Percentiles rank a stretch among this genome's conserved stretches.
Conservation (phyloP, 1,284 basidiomycete species). For the Cutaneotrichosporon dermatis region DNA sequence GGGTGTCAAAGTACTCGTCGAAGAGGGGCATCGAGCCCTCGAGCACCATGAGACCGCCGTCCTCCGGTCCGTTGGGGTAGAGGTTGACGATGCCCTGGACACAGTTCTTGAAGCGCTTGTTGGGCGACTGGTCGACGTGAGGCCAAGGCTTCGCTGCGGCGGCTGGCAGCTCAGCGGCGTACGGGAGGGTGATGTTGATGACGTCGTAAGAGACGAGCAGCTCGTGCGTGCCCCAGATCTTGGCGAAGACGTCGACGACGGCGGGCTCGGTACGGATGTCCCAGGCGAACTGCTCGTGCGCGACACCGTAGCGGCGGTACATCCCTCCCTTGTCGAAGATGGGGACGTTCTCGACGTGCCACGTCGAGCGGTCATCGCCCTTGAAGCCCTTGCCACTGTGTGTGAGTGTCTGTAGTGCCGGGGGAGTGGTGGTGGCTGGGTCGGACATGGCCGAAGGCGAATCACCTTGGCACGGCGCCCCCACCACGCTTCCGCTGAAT, state of each 20-base stretch:
- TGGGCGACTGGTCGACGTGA: constrained; percentile 47
- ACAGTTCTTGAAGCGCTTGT: constrained; percentile 43
- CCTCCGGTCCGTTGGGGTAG: constrained; percentile 45
- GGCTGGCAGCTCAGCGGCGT: constrained; percentile 27
- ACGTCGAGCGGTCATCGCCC: constrained; percentile 42
- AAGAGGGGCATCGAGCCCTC: constrained; percentile 41
- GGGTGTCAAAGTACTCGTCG: constrained; percentile 43
- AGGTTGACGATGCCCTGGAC: constrained; percentile 50
- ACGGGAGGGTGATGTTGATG: constrained; percentile 46
- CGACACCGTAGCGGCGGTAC: constrained; percentile 38
- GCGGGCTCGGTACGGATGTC: constrained; percentile 44
- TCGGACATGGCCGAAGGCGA: too few relatives aligned
- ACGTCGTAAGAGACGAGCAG: constrained; percentile 45
- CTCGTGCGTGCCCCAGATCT: constrained; percentile 49
- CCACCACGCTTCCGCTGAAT: neutral
- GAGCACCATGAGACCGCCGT: constrained; percentile 50
- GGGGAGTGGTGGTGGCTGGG: too few relatives aligned
- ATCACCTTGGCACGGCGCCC: too few relatives aligned
- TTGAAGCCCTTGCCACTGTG: constrained; percentile 40
- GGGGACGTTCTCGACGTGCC: constrained; percentile 42
- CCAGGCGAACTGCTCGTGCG: constrained; percentile 49
- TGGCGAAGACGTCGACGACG: constrained; percentile 41
- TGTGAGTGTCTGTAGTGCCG: neutral
- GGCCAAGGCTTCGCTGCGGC: constrained; percentile 36
- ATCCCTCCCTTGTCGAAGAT: constrained; percentile 38